Percentiles rank a stretch among this genome's conserved stretches.
Conservation (phyloP, 1,139 yeast genomes). For the Debaryomyces coudertii region DNA sequence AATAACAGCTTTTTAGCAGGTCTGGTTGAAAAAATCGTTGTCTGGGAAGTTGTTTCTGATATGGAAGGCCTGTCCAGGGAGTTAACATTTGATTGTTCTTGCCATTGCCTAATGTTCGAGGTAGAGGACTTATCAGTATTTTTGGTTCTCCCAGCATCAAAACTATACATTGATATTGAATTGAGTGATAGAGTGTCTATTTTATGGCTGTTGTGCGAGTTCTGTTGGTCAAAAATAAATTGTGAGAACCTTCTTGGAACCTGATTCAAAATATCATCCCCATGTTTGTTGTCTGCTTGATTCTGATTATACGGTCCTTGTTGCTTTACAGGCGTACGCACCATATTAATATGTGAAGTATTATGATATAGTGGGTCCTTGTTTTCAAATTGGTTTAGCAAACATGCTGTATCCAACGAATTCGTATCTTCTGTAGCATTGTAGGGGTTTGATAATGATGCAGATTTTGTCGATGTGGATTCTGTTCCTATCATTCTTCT, state of each 20-base stretch:
- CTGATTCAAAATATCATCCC: slow-evolving; percentile 26
- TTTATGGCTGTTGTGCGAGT: slow-evolving; percentile 28
- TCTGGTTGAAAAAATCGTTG: slow-evolving; percentile 50
- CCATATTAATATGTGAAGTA: slow-evolving; percentile 24
- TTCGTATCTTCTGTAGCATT: slow-evolving; percentile 30
- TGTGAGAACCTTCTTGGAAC: slow-evolving; percentile 48
- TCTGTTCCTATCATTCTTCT: not conserved
- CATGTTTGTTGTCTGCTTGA: too few relatives aligned
- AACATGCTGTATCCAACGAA: slow-evolving; percentile 37
- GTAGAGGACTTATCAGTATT: not conserved
- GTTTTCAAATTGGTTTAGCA: slow-evolving; percentile 22
- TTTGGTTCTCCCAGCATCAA: slow-evolving; percentile 6
- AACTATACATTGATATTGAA: slow-evolving; percentile 29
- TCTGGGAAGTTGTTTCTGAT: slow-evolving; percentile 42
- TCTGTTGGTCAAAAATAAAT: slow-evolving; percentile 43
- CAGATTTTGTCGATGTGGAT: not conserved
- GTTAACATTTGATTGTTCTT: not conserved
- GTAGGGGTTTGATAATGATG: slow-evolving; percentile 32
- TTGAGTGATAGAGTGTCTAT: slow-evolving; percentile 31
- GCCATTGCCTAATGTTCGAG: not conserved
- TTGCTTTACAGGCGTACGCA: not conserved
- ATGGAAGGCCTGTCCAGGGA: not conserved
- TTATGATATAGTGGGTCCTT: slow-evolving; percentile 28
- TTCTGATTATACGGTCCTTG: not conserved
- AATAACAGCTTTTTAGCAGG: slow-evolving; percentile 13